These are phyloP conservation scores for Hymenoscyphus salicellus DNA, from an alignment of 2,329 filamentous ascomycete species.

Conservation along the genomic window DNA sequence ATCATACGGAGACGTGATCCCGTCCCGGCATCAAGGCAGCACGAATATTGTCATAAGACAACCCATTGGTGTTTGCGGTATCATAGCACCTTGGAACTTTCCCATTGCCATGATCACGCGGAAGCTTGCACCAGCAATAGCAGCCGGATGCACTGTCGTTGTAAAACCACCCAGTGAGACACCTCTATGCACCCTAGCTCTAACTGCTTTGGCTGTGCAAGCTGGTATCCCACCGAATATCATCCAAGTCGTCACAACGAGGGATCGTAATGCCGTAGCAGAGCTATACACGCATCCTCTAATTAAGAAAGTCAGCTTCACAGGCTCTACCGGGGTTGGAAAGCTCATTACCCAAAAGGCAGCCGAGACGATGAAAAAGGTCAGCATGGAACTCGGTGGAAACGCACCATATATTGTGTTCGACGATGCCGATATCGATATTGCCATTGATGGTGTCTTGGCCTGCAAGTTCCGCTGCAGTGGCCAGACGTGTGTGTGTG, in stretches of 20 bases:
- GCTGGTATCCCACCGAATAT: slow-evolving; percentile 75
- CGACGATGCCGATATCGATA: slow-evolving; percentile 84
- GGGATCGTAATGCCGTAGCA: slow-evolving; percentile 38
- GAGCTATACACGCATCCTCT: slow-evolving; percentile 39
- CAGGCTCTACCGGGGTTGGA: slow-evolving; percentile 53
- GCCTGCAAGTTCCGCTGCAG: slow-evolving; percentile 86
- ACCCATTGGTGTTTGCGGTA: slow-evolving; percentile 24
- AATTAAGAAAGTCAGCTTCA: slow-evolving; percentile 57
- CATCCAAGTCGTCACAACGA: slow-evolving; percentile 61
- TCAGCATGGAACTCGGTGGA: slow-evolving; percentile 65
- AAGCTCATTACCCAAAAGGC: slow-evolving; percentile 38
- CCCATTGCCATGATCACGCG: slow-evolving; percentile 50
- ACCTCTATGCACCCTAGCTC: slow-evolving; percentile 67
- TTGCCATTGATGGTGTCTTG: slow-evolving; percentile 76
- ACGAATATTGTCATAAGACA: slow-evolving; percentile 17
- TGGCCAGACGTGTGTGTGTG: slow-evolving; percentile 61
- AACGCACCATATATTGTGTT: slow-evolving; percentile 96
- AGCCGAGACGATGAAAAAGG: slow-evolving; percentile 40
- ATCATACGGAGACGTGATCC: slow-evolving; percentile 36
- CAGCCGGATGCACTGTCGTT: slow-evolving; percentile 76
- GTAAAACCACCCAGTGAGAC: slow-evolving; percentile 86
- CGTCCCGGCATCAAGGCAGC: slow-evolving; percentile 10
- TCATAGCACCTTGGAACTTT: slow-evolving; percentile 46
- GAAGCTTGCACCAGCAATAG: slow-evolving; percentile 59
- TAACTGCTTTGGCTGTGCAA: slow-evolving; percentile 71